Evolutionary conservation across 331 rosid genomes (phyloP).

Genomic region (Prunus yedoensis): DNA sequence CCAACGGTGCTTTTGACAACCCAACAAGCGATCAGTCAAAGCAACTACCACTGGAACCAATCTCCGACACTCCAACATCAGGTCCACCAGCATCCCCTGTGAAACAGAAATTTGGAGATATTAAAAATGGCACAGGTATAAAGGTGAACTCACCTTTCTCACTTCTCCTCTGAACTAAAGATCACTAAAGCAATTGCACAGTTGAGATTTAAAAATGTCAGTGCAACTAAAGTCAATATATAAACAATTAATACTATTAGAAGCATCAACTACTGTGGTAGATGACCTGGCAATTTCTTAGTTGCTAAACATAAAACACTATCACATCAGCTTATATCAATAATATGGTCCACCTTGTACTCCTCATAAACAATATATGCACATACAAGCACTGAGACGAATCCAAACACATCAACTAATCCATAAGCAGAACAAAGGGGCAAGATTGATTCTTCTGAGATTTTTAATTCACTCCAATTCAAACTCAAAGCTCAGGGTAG

Average conservation of each 20-base stretch:
- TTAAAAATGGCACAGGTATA: constrained; percentile 9
- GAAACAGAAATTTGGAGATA: constrained; percentile 17
- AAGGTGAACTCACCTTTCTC: not conserved
- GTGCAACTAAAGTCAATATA: not conserved
- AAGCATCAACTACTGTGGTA: not conserved
- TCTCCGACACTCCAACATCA: constrained; percentile 68
- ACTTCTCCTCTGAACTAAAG: not conserved
- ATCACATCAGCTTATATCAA: not conserved
- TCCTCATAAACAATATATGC: not conserved
- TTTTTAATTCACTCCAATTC: not conserved
- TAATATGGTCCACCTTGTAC: not conserved
- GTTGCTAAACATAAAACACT: not conserved
- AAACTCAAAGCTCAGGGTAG: not conserved
- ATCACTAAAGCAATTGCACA: not conserved
- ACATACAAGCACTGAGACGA: not conserved
- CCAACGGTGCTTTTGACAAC: constrained; percentile 81
- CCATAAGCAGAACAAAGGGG: not conserved
- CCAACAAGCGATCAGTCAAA: constrained; percentile 74
- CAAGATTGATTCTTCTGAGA: not conserved
- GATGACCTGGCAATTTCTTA: not conserved
- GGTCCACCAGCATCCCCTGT: constrained; percentile 80
- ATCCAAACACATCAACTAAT: not conserved
- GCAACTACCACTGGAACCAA: constrained; percentile 83
- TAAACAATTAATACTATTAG: not conserved
- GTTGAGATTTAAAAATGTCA: not conserved